A percentile compares a stretch with the other conserved stretches of the same genome.
These are phyloP conservation scores for Avena sativa DNA, from an alignment of 176 grass and related monocot species.

Conservation along the genomic window DNA sequence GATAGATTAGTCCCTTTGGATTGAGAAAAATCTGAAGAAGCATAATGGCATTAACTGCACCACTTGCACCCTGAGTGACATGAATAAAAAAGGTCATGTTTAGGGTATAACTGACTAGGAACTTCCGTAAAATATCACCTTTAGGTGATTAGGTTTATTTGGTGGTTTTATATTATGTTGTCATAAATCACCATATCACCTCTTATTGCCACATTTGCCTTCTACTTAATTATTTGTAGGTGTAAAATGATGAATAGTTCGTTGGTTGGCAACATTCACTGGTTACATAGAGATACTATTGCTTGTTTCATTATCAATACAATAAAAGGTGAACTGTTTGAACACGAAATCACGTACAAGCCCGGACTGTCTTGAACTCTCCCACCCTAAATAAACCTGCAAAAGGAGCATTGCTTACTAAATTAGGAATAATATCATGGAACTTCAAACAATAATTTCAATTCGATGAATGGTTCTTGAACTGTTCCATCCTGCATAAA, in stretches of 20 bases:
- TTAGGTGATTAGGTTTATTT: background rate
- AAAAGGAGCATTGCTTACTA: constrained; percentile 38
- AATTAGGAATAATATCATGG: constrained; percentile 40
- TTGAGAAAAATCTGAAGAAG: constrained; percentile 85
- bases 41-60: constrained; percentile 84
- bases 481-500: background rate
- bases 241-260: constrained; percentile 15
- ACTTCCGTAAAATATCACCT: background rate
- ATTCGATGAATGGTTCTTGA: constrained; percentile 6
- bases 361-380: constrained; percentile 59
- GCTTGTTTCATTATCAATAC: constrained; percentile 22
- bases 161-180: constrained; percentile 12
- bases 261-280: constrained; percentile 21
- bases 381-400: constrained; percentile 69
- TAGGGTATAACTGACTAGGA: constrained; percentile 14
- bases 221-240: constrained; percentile 21
- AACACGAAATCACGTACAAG: constrained; percentile 61
- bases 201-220: background rate
- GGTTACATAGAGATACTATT: constrained; percentile 2
- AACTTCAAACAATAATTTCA: constrained; percentile 9
- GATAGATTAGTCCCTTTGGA: constrained; percentile 73
- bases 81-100: constrained; percentile 40
- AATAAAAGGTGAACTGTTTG: constrained; percentile 22
- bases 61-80: constrained; percentile 86
- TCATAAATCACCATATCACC: constrained; percentile 29